phyloP scores from a whole-genome alignment of 352 stramenopile species.

The Phytopythium aichiense region DNA sequence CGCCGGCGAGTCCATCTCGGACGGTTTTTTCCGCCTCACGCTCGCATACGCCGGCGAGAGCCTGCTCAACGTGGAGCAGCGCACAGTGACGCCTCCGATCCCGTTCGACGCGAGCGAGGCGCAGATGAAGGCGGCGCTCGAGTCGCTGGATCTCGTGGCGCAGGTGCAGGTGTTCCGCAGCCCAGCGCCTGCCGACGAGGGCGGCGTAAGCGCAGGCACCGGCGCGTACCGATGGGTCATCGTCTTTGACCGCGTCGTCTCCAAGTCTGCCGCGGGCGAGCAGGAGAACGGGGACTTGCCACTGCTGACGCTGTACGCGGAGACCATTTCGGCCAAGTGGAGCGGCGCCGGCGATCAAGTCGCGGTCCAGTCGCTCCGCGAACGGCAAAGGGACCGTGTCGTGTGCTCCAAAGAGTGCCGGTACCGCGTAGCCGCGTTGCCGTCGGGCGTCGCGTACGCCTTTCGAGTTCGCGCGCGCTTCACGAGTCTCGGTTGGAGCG shows the following conservation, averaged over 20 bases:
- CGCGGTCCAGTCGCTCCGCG: slow-evolving; percentile 32
- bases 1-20: slow-evolving; percentile 31
- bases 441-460: slow-evolving; percentile 24
- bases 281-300: slow-evolving; percentile 29
- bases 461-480: slow-evolving; percentile 54
- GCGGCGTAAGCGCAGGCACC: not conserved
- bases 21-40: slow-evolving; percentile 52
- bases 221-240: slow-evolving; percentile 52
- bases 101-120: slow-evolving; percentile 63
- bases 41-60: slow-evolving; percentile 38
- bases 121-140: slow-evolving; percentile 61
- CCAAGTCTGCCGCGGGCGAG: slow-evolving; percentile 4
- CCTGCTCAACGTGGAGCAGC: slow-evolving; percentile 31
- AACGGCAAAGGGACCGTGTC: slow-evolving; percentile 16
- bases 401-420: slow-evolving; percentile 23
- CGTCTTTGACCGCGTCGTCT: slow-evolving; percentile 36
- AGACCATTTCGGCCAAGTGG: slow-evolving; percentile 49
- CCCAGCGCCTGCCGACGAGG: slow-evolving; percentile 7
- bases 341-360: slow-evolving; percentile 47
- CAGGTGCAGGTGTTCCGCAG: slow-evolving; percentile 52
- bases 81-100: slow-evolving; percentile 51
- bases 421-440: slow-evolving; percentile 16
- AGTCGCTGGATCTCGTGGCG: slow-evolving; percentile 64
- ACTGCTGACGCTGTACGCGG: slow-evolving; percentile 43
- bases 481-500: slow-evolving; percentile 31